These are phyloP conservation scores for Emmonsia crescens DNA, from an alignment of 2,329 filamentous ascomycete species.

Conservation along the genomic window DNA sequence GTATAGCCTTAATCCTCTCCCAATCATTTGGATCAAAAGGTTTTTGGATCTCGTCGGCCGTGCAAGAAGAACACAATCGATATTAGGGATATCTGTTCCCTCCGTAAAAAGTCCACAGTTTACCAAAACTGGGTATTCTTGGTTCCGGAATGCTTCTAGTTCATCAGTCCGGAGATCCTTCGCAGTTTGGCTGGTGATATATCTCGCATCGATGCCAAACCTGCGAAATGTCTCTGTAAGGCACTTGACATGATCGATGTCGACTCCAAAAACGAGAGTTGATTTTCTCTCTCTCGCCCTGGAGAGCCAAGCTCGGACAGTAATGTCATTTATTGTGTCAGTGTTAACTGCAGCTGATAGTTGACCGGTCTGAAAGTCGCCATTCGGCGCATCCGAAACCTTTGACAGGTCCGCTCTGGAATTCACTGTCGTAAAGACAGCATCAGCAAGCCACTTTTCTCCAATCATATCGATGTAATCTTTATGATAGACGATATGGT, in stretches of 20 bases:
- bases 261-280: slow-evolving; percentile 89
- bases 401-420: slow-evolving; percentile 68
- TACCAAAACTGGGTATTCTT: slow-evolving; percentile 74
- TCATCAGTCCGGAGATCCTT: slow-evolving; percentile 56
- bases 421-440: slow-evolving; percentile 87
- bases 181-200: slow-evolving; percentile 73
- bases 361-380: slow-evolving; percentile 71
- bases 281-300: slow-evolving; percentile 65
- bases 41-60: slow-evolving; percentile 88
- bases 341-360: slow-evolving; percentile 79
- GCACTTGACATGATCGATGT: slow-evolving; percentile 66
- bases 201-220: slow-evolving; percentile 70
- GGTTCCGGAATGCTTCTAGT: slow-evolving; percentile 63
- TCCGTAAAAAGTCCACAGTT: slow-evolving; percentile 97
- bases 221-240: slow-evolving; percentile 66
- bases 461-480: slow-evolving; percentile 72
- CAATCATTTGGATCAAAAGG: slow-evolving; percentile 93
- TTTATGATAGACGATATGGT: slow-evolving; percentile 93
- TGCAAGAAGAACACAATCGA: slow-evolving; percentile 83
- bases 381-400: slow-evolving; percentile 53
- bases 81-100: slow-evolving; percentile 93
- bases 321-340: slow-evolving; percentile 66
- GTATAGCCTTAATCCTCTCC: slow-evolving; percentile 76
- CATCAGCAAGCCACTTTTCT: slow-evolving; percentile 82
- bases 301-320: slow-evolving; percentile 73